These are phyloP conservation scores for Debaryomyces sp. DNA, from an alignment of 1,139 yeast genomes.

Conservation along the genomic window DNA sequence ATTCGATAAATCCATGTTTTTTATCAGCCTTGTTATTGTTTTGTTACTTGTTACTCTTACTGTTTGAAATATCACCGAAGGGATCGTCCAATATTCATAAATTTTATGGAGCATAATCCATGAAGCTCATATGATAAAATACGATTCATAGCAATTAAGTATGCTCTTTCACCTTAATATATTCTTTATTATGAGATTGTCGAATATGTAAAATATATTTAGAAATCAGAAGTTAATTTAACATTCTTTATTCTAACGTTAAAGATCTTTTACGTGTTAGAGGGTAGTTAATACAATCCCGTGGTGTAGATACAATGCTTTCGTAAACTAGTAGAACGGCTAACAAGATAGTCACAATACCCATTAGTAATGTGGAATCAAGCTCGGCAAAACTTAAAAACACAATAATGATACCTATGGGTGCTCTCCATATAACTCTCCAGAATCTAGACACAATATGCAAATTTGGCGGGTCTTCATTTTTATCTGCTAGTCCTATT, in stretches of 20 bases:
- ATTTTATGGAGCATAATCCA: no score
- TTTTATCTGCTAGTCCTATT: slow-evolving; percentile 42
- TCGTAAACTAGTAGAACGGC: slow-evolving; percentile 39
- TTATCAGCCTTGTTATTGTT: background rate
- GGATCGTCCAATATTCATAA: background rate
- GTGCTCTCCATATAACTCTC: slow-evolving; percentile 44
- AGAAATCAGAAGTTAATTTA: no score
- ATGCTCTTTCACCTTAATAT: no score
- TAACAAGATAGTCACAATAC: slow-evolving; percentile 39
- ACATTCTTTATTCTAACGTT: background rate
- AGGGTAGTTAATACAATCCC: slow-evolving; percentile 11
- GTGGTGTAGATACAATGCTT: slow-evolving; percentile 32
- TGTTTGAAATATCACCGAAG: no score
- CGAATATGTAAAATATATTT: no score
- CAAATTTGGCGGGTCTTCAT: slow-evolving; percentile 34
- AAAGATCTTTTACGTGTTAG: background rate
- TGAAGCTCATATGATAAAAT: no score
- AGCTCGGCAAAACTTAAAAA: slow-evolving; percentile 51
- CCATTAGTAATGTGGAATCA: slow-evolving; percentile 46
- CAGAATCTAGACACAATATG: slow-evolving; percentile 37
- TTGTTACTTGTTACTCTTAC: background rate
- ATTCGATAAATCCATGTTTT: background rate
- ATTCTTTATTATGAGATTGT: no score
- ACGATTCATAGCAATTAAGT: no score
- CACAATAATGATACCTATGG: slow-evolving; percentile 40